Evolutionary conservation across 1,139 yeast genomes (phyloP), one percentile per base, ranked within the genome.

Genomic region (Yamadazyma friedrichii): DNA sequence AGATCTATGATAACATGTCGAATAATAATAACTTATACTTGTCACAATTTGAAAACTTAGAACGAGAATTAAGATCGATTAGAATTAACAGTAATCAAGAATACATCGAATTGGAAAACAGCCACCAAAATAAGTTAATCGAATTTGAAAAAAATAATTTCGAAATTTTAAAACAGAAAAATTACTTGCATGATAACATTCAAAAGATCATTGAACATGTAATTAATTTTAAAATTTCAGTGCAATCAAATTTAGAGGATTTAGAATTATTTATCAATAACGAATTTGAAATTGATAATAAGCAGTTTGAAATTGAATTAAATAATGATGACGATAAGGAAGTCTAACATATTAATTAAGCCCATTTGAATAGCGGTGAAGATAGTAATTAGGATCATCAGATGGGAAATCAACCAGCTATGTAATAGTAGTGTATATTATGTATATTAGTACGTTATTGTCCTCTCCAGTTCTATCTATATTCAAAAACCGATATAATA

Each of bases 11-110:
- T 47, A 68, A 77, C 33, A 76, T 79, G 76, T 67, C 74, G 40
- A 68, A 78, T 45, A 80, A 81, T 48, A 65, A 77, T 25, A 67
- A 77, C 31, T 65, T 78, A 26, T 75, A 80, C 44, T 75, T 79
- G 40, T 75, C 82, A 16, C 88, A 85, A 55, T 77, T 83, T 38
- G 91, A 84, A 54, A 76, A 76, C 52, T 61, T 81, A 39, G 87
- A 82, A 46, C 73, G 80, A 31, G 88, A 83, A 44, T 64, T 84
- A 35, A 75, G 80, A 41, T 64, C 71, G 15, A 70, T 80, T 60
- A 74, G 75, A 43, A 65, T 73, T 17, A 68, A 73, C 41, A 71
- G 78, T 6, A 78, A 78, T 42, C 80, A 80, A 46, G 82, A 79
- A 32, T 61, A 75, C 40, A 62, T 76, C 20, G 76, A 76, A 51